Evolutionary conservation across 164 flowering plant genomes (phyloP), one percentile per base, ranked within the genome.

Genomic region (Echeveria elegans): DNA sequence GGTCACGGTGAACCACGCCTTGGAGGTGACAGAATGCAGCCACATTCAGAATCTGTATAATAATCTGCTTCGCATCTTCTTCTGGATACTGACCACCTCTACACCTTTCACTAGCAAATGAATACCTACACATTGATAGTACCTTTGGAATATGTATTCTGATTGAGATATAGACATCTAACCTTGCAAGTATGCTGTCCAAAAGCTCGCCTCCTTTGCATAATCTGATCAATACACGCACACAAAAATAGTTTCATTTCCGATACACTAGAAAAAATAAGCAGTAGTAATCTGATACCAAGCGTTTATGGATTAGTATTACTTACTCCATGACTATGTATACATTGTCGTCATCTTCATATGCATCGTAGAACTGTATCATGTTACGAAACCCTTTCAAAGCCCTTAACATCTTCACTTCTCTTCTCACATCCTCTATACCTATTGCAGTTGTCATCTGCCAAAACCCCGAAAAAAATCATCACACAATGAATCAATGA

Each of bases 21-120:
- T 76, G 79, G 30, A 76, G 74, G 67, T 56, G 61, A 56, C 32
- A 56, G 7, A 26, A 56, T 26, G 61, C 61, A 28, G 61, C 61
- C 61, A 56, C 74, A 69, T 66, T 73, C 32, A 76, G 47, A n/a
- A 76, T 73, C 37, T 76, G 76, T 10, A 76, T 59, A 47, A 76
- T 37, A 32, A 76, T 61, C n/a, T 30, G 59, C 52, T 76, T 76
- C 43, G 79, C 79, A 36, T 76, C 79, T 6, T 73, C 72, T 70
- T 76, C 79, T 7, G 68, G 9, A 66, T 73, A 76, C 45, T 68
- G 73, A 4, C 79, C 79, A 65, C 76, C 79, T 69, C 74, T 73
- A 40, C 28, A 56, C 7, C 7, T 34, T 23, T 23, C 15, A 26
- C 30, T 0, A 26, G 60, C 14, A 14, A 28, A 29, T 56, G 32